Evolutionary conservation across 2,329 filamentous ascomycete genomes (phyloP), one percentile per base, ranked within the genome.

Genomic region (Atkinsonella hypoxylon): DNA sequence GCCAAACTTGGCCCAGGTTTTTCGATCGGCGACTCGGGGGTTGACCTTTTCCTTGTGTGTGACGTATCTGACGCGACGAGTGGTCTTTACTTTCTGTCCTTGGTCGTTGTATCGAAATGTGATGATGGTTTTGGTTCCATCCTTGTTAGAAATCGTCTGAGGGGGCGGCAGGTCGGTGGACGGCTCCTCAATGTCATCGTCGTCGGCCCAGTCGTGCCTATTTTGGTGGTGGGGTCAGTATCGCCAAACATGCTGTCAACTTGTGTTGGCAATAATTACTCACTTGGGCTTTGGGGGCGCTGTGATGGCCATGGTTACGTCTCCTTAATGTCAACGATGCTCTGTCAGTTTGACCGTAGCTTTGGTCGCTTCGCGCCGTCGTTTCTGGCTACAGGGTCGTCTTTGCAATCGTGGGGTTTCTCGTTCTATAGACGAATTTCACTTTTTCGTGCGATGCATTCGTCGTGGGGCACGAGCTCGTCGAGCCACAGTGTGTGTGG

Each of bases 21-120:
- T 89, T 66, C 93, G 88, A 75, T 95, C 90, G 56, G 93, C 93
- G 53, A 98, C 91, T 63, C 89, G 87, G 50, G 93, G 93, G 79
- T 97, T 97, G 62, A 98, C 91, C 58, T 87, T 82, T 71, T 95
- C 89, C 70, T 89, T 90, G 70, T 95, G 82, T 59, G 90, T 84
- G 56, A 87, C 94, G 64, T 89, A 88, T 67, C 90, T 89, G 74
- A 97, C 91, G 62, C 90, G 88, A 67, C 93, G 90, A 54, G 90
- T 97, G 56, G 89, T 93, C 79, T 97, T 97, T 65, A 97, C 87
- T 71, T 95, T 95, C 70, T 94, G 90, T 70, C 87, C 87, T 56
- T 91, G 81, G 59, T 98, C 93, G 74, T 95, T 91, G 74, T 89
- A 82, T 62, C 83, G 81, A 76, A 88, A 95, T 56, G 87, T 87